Conservation (phyloP, 2,329 filamentous ascomycete species). For the Clarireedia monteithiana region DNA sequence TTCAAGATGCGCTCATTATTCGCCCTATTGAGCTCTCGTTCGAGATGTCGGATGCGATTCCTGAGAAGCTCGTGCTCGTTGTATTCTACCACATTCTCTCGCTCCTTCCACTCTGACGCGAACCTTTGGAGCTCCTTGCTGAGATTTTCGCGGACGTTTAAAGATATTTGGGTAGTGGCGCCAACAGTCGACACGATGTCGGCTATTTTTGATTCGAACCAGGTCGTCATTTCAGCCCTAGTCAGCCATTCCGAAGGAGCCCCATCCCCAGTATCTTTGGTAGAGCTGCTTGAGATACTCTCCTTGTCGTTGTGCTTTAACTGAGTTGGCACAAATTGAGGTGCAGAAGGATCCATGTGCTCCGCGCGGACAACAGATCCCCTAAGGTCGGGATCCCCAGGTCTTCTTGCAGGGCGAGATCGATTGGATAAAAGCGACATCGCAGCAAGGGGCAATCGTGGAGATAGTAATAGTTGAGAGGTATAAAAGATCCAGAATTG, state of each 20-base stretch:
- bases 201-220: background rate
- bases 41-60: background rate
- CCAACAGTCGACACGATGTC: background rate
- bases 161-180: background rate
- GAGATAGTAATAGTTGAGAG: background rate
- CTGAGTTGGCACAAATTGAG: background rate
- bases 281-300: background rate
- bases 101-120: background rate
- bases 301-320: background rate
- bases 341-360: background rate
- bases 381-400: background rate
- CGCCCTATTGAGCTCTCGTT: background rate
- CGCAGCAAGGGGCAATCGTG: background rate
- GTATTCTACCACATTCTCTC: background rate
- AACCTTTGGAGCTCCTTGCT: background rate
- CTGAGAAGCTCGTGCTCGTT: background rate
- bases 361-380: background rate
- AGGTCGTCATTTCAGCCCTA: background rate
- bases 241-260: background rate
- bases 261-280: background rate
- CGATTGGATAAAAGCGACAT: slow-evolving; percentile 2
- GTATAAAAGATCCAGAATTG: too few relatives aligned
- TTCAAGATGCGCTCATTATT: background rate
- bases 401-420: background rate
- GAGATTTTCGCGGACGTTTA: background rate